Conservation (phyloP, 106 monocot species). For the Cymbidium sinense region DNA sequence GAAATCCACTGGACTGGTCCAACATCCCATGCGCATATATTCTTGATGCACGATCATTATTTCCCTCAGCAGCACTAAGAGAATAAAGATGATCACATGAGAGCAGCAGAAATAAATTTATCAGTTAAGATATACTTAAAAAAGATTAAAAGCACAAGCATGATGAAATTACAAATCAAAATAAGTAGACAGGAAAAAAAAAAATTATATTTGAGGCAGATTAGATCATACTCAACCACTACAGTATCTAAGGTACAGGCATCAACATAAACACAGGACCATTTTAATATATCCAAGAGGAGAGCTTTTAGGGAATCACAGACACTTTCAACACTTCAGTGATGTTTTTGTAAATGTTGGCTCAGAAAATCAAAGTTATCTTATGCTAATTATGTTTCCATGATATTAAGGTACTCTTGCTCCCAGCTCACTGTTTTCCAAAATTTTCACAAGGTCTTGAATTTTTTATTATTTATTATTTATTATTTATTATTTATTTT, state of each 20-base stretch:
- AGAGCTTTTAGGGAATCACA: no score
- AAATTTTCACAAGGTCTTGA: no score
- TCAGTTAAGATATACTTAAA: background rate
- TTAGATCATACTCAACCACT: background rate
- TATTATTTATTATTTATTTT: no score
- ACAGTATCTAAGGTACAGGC: background rate
- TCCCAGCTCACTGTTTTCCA: no score
- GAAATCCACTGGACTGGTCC: slow-evolving; percentile 36
- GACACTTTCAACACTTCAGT: no score
- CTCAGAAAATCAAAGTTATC: no score
- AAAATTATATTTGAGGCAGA: background rate
- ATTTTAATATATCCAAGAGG: no score
- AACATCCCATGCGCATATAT: slow-evolving; percentile 29
- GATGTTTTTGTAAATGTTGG: no score
- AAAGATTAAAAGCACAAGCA: background rate
- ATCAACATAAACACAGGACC: background rate
- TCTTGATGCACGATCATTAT: slow-evolving; percentile 32
- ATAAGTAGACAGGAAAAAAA: background rate
- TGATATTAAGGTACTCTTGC: no score
- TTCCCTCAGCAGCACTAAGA: slow-evolving; percentile 34
- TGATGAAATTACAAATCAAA: background rate
- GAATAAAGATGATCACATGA: background rate
- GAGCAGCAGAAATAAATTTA: background rate
- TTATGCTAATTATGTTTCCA: no score
- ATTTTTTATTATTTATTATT: no score